A percentile compares a stretch with the other conserved stretches of the same genome.
Conservation (phyloP, 2,329 filamentous ascomycete species). For the Sclerotinia minor region DNA sequence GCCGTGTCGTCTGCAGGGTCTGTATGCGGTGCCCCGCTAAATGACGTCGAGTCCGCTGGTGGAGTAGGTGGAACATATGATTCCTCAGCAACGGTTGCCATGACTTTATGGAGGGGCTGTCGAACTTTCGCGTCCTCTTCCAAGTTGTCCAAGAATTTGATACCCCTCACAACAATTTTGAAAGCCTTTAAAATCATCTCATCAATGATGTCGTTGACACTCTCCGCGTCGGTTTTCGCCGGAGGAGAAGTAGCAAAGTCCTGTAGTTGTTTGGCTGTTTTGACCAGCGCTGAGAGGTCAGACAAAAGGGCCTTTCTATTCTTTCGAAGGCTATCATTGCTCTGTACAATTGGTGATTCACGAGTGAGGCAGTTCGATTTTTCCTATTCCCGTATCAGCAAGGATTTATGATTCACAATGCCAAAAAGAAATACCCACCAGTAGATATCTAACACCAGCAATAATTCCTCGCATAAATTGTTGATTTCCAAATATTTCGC, state of each 20-base stretch:
- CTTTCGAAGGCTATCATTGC: slow-evolving; percentile 72
- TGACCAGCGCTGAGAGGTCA: slow-evolving; percentile 86
- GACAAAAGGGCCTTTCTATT: slow-evolving; percentile 85
- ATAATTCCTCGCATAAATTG: slow-evolving; percentile 95
- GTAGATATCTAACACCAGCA: slow-evolving; percentile 83
- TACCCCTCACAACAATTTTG: slow-evolving; percentile 87
- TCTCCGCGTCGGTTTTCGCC: slow-evolving; percentile 50
- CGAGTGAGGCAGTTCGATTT: slow-evolving; percentile 83
- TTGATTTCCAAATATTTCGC: slow-evolving; percentile 81
- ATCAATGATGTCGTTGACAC: slow-evolving; percentile 76
- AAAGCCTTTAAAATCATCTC: slow-evolving; percentile 94
- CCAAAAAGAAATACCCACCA: slow-evolving; percentile 60
- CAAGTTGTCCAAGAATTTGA: slow-evolving; percentile 85
- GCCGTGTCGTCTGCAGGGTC: slow-evolving; percentile 44
- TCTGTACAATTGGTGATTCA: slow-evolving; percentile 73
- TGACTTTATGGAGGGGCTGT: slow-evolving; percentile 55
- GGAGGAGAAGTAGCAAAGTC: slow-evolving; percentile 56
- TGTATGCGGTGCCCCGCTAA: slow-evolving; percentile 46
- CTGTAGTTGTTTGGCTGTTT: slow-evolving; percentile 81
- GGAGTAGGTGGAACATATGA: slow-evolving; percentile 61
- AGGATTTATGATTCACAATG: slow-evolving; percentile 1
- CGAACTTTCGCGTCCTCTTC: slow-evolving; percentile 60
- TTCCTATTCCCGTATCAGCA: slow-evolving; percentile 58
- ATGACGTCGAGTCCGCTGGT: slow-evolving; percentile 57
- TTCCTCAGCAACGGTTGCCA: slow-evolving; percentile 62